Conservation (phyloP, 371 early-diverging fungal species). For the Quaeritorhiza haematococci region DNA sequence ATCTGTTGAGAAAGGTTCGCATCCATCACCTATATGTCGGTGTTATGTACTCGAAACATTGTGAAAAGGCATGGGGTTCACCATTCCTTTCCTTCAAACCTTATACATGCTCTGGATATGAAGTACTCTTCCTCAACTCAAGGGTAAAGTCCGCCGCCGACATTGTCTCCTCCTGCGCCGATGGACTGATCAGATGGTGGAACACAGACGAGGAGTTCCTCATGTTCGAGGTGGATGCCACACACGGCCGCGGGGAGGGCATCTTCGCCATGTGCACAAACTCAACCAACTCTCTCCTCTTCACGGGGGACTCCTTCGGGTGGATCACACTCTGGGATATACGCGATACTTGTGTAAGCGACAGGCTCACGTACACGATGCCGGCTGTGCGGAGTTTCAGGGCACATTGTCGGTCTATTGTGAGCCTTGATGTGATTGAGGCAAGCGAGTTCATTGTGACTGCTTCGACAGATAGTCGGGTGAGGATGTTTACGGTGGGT, state of each 20-base stretch:
- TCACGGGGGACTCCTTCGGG: conserved; percentile 35
- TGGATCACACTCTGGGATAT: conserved; percentile 33
- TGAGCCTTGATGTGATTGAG: conserved; percentile 25
- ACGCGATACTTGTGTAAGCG: conserved; percentile 22
- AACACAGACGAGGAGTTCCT: conserved; percentile 19
- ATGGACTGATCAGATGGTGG: conserved; percentile 47
- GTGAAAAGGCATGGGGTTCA: no score
- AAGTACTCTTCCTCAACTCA: conserved; percentile 29
- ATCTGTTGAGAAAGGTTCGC: conserved; percentile 13
- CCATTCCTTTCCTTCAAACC: no score
- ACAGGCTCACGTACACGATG: not conserved
- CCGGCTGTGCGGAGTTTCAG: conserved; percentile 7
- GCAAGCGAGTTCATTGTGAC: conserved; percentile 29
- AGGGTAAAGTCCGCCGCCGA: conserved; percentile 22
- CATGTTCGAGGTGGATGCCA: conserved; percentile 26
- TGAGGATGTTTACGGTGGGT: conserved; percentile 35
- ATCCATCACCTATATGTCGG: not conserved
- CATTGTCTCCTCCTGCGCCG: conserved; percentile 35
- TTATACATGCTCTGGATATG: not conserved
- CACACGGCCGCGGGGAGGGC: conserved; percentile 23
- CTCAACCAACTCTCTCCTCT: conserved; percentile 20
- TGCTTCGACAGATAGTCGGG: conserved; percentile 35
- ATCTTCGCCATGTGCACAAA: conserved; percentile 33
- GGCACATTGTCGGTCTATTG: conserved; percentile 30
- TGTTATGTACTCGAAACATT: no score